Evolutionary conservation across 495 filamentous ascomycete genomes (phyloP).

Genomic region (Lasiosphaeria ovina): DNA sequence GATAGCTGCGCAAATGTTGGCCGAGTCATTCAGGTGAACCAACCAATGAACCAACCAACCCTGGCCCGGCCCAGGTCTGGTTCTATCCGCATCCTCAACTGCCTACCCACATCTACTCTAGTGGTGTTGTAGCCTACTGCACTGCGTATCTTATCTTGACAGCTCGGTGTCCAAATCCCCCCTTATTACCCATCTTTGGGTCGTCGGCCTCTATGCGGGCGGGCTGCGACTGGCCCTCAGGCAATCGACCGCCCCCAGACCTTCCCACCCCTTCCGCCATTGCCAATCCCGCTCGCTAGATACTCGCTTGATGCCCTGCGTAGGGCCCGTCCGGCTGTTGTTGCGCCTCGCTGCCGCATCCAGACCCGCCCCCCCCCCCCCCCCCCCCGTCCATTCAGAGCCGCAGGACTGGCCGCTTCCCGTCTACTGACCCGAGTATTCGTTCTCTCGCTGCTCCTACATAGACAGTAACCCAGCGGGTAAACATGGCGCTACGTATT

Average conservation of each 20-base stretch:
- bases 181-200: too few relatives aligned
- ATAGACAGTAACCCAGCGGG: too few relatives aligned
- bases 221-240: not conserved
- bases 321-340: not conserved
- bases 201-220: not conserved
- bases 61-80: too few relatives aligned
- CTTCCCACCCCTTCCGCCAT: not conserved
- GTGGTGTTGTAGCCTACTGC: too few relatives aligned
- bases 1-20: too few relatives aligned
- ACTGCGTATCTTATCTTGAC: too few relatives aligned
- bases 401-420: constrained; percentile 13
- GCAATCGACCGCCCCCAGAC: not conserved
- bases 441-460: not conserved
- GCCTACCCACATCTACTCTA: too few relatives aligned
- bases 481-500: not conserved
- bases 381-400: constrained; percentile 14
- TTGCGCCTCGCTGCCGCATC: constrained; percentile 5
- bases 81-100: too few relatives aligned
- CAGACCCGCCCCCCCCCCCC: constrained; percentile 5
- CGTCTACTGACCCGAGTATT: constrained; percentile 8
- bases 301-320: not conserved
- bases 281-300: constrained; percentile 1
- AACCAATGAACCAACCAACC: too few relatives aligned
- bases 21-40: too few relatives aligned
- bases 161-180: too few relatives aligned